A percentile compares a stretch with the other conserved stretches of the same genome.
Conservation (phyloP, 371 early-diverging fungal genomes). For the Actinomucor elegans region DNA sequence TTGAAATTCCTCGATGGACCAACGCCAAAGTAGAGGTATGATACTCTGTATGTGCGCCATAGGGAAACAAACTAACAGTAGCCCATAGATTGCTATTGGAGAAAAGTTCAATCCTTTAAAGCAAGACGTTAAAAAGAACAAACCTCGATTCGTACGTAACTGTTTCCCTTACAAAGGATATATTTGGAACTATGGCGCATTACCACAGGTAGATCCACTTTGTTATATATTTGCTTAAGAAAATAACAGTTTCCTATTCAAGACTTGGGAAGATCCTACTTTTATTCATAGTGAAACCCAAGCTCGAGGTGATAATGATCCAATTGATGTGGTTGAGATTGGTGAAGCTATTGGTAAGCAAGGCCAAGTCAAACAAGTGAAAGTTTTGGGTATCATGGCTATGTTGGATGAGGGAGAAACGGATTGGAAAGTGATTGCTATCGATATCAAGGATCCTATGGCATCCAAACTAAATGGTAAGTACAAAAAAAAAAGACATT, state of each 20-base stretch:
- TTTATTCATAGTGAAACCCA: constrained; percentile 84
- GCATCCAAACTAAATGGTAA: constrained; percentile 87
- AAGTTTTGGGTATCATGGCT: constrained; percentile 97
- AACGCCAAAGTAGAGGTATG: constrained; percentile 99
- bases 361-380: constrained; percentile 99
- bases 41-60: too few relatives aligned
- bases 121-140: constrained; percentile 99
- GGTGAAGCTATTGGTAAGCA: constrained; percentile 86
- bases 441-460: constrained; percentile 94
- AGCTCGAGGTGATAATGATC: constrained; percentile 97
- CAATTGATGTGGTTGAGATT: constrained; percentile 98
- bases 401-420: constrained; percentile 99
- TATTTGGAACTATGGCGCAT: constrained; percentile 99
- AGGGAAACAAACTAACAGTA: too few relatives aligned
- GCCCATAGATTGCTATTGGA: constrained; percentile 66
- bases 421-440: constrained; percentile 99
- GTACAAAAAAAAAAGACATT: too few relatives aligned
- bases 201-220: constrained; percentile 88
- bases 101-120: constrained; percentile 97
- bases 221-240: too few relatives aligned
- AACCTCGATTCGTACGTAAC: constrained; percentile 97
- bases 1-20: constrained; percentile 99
- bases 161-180: constrained; percentile 99
- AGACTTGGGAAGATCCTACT: constrained; percentile 99
- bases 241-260: too few relatives aligned